Conservation (phyloP, 2,329 filamentous ascomycete species). For the Tolypocladium endophyticum region DNA sequence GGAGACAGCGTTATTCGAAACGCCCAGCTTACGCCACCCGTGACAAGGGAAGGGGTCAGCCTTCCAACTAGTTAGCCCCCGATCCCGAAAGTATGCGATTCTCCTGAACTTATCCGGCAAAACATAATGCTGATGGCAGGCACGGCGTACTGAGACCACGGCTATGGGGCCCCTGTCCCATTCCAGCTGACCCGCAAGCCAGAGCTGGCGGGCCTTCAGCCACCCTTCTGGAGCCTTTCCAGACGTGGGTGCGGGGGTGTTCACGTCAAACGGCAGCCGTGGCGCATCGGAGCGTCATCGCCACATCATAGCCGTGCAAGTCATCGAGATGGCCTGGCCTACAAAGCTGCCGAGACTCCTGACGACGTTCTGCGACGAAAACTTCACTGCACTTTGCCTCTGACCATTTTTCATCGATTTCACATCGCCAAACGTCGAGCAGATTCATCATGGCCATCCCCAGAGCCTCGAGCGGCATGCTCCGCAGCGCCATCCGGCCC, state of each 20-base stretch:
- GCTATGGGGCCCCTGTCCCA: background rate
- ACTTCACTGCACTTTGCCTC: background rate
- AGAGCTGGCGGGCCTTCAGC: background rate
- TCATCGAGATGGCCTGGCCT: background rate
- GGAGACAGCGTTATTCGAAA: background rate
- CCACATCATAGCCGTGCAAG: background rate
- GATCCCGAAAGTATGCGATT: background rate
- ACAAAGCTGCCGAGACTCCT: background rate
- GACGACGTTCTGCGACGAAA: background rate
- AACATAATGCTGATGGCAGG: background rate
- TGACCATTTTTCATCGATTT: background rate
- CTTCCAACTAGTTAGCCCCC: no score
- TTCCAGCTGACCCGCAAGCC: background rate
- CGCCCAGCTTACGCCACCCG: background rate
- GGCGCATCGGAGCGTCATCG: background rate
- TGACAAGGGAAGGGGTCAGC: background rate
- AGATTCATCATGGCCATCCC: slow-evolving; percentile 4
- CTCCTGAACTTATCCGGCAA: background rate
- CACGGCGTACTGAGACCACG: background rate
- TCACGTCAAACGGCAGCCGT: no score
- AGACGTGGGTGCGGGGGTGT: background rate
- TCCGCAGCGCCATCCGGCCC: slow-evolving; percentile 6
- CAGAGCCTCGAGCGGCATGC: slow-evolving; percentile 5
- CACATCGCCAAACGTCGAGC: background rate
- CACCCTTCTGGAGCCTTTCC: background rate